Evolutionary conservation across 805 yeast species (phyloP).

Genomic region (Saturnispora serradocipensis): DNA sequence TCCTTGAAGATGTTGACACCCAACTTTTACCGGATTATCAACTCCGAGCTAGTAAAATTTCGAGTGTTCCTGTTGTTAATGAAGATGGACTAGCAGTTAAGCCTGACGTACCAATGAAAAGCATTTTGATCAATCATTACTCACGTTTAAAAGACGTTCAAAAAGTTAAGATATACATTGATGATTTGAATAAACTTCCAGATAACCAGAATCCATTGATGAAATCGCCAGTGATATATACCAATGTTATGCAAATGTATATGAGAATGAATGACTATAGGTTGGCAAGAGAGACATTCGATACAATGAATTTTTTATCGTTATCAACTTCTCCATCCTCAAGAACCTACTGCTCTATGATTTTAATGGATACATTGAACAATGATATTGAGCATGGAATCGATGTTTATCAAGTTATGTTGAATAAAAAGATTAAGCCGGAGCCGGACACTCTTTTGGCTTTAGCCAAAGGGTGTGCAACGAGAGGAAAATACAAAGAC

Average conservation of each 20-base stretch:
- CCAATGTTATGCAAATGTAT: conserved; percentile 53
- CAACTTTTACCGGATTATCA: not conserved
- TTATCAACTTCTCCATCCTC: conserved; percentile 56
- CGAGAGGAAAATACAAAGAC: conserved; percentile 23
- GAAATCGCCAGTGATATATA: conserved; percentile 32
- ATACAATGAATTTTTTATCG: conserved; percentile 76
- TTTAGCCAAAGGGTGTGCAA: conserved; percentile 61
- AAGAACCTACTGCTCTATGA: conserved; percentile 60
- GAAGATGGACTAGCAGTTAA: conserved; percentile 10
- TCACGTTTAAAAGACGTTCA: conserved; percentile 31
- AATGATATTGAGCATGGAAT: conserved; percentile 65
- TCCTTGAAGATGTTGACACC: conserved; percentile 23
- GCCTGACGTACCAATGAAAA: conserved; percentile 34
- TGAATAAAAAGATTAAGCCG: conserved; percentile 25
- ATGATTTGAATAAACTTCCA: conserved; percentile 13
- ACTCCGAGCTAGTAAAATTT: not conserved
- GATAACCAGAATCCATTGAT: conserved; percentile 11
- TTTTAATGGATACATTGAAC: conserved; percentile 53
- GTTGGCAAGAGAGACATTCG: conserved; percentile 68
- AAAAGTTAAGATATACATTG: conserved; percentile 34
- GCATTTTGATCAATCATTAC: conserved; percentile 36
- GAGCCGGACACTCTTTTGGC: conserved; percentile 40
- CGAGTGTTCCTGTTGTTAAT: not conserved
- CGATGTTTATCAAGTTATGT: conserved; percentile 68
- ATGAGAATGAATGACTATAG: conserved; percentile 40